These are phyloP conservation scores for Fennellomyces sp. DNA, from an alignment of 371 early-diverging fungal genomes.

Conservation along the genomic window DNA sequence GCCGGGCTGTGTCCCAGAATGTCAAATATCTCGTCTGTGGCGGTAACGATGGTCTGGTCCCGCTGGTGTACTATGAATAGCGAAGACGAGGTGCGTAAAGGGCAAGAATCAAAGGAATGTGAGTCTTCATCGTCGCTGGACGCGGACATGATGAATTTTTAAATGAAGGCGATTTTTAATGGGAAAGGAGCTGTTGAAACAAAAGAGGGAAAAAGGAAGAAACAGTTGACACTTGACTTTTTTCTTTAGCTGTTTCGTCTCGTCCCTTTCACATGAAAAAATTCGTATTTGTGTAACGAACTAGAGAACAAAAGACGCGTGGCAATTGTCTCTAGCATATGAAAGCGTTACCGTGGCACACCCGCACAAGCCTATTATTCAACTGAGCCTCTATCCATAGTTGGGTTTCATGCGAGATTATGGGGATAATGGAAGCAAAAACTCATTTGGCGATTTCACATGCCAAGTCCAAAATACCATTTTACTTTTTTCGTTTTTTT, in stretches of 20 bases:
- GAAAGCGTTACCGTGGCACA: neutral
- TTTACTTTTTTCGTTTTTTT: neutral
- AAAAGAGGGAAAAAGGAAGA: neutral
- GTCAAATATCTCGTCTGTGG: conserved; percentile 40
- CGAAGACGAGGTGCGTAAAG: conserved; percentile 27
- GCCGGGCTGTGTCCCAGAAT: conserved; percentile 29
- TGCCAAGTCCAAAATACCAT: too few species aligned
- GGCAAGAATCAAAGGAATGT: conserved; percentile 25
- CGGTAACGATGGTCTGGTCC: conserved; percentile 38
- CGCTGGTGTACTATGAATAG: conserved; percentile 30
- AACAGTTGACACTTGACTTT: neutral
- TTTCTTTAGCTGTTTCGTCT: neutral
- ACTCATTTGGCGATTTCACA: too few species aligned
- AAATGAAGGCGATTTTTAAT: conserved; percentile 22
- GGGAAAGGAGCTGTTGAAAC: neutral
- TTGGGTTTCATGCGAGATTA: too few species aligned
- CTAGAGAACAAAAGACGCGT: conserved; percentile 11
- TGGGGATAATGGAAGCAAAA: too few species aligned
- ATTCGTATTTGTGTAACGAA: conserved; percentile 5
- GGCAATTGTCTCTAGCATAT: conserved; percentile 2
- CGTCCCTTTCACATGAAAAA: conserved; percentile 6
- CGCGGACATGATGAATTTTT: conserved; percentile 25
- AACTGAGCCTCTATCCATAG: too few species aligned
- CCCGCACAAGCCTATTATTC: too few species aligned
- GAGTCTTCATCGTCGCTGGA: neutral